Base-by-base conservation (phyloP, 2,329 filamentous ascomycete species). In the Penicillium sp. region DNA sequence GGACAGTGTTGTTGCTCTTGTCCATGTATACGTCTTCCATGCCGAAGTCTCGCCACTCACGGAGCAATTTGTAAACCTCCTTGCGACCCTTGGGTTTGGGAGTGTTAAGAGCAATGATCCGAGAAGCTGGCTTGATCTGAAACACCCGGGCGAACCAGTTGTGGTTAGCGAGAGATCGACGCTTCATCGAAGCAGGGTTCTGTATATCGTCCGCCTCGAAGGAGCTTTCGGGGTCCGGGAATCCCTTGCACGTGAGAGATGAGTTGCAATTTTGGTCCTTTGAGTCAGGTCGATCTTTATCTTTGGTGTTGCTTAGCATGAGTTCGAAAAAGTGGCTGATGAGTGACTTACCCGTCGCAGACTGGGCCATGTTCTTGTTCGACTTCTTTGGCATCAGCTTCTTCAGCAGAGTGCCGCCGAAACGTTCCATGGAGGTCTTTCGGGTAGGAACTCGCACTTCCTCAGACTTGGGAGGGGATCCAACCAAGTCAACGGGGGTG, bases 61-160 rank as follows among this genome's bases (percentile, higher is more conserved):
- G 86, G 44, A 97, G 80, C 24, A 95, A 78, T 46, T 84, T 83
- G 21, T 87, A 83, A 18, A 96, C 81, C 67, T 96, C 92, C 67
- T 90, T 88, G 39, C 91, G 86, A 39, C 88, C 89, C 55, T 86
- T 84, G n/a, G 82, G 81, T 63, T 88, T 88, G 5, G 88, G 85
- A 21, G 91, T 81, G 3, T 81, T 82, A 70, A 97, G 87, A 70
- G 91, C 94, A 14, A 97, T 74, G 24, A 90, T 82, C 59, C 85
- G 85, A 14, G 80, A 87, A 0, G 88, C 90, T 1, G 93, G 93
- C 71, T 94, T 96, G 68, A 97, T 88, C 51, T 91, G 86, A 77
- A 97, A 91, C 42, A 97, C 85, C 14, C 91, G 89, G 26, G 91
- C 88, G 49, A 97, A 83, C 92, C 93, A 97, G 63, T 89, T 96